Base-by-base conservation (phyloP, 2,329 filamentous ascomycete genomes). In the Aureobasidium namibiae region DNA sequence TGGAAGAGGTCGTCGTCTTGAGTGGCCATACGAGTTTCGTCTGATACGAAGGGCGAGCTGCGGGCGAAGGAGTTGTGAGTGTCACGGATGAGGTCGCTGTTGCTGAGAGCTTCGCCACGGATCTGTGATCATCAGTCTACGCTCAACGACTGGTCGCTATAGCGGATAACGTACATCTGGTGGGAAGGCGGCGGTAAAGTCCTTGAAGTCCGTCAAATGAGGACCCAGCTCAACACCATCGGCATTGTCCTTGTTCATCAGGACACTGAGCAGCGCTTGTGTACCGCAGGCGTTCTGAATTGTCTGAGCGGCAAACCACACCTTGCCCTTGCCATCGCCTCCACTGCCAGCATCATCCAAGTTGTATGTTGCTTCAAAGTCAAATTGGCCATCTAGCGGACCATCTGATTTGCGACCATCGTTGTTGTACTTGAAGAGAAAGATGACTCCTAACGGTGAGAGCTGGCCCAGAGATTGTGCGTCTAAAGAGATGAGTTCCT, bases 221-320 rank as follows among this genome's bases (percentile, higher is more conserved):
- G 78, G 70, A 56, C 92, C 92, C 63, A 96, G 84, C 34, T 91
- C 81, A 52, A 96, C 81, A 44, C 81, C 76, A 21, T 65, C 66
- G 4, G 65, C 64, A 26, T 61, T 59, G 41, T 63, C 62, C 73
- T 95, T 88, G 77, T 99, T 99, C 65, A 99, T 79, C 33, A 97
- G 81, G 58, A 97, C 89, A 56, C 89, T 94, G 41, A 99, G 83
- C 48, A 99, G 83, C 3, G 94, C 94, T 74, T 99, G 94, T 16
- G 94, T 99, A 45, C 92, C 94, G 76, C 94, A 99, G 8, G 94
- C 94, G 74, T 99, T 99, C 75, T 97, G 92, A 72, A 99, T 99
- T 4, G 92, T 97, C 77, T 99, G 94, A 31, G 87, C 86, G 4
- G 94, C 94, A 75, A 99, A 99, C 81, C 96, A 99, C 67, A 96